Conservation (phyloP, 164 flowering plant genomes). For the Umbellularia californica region DNA sequence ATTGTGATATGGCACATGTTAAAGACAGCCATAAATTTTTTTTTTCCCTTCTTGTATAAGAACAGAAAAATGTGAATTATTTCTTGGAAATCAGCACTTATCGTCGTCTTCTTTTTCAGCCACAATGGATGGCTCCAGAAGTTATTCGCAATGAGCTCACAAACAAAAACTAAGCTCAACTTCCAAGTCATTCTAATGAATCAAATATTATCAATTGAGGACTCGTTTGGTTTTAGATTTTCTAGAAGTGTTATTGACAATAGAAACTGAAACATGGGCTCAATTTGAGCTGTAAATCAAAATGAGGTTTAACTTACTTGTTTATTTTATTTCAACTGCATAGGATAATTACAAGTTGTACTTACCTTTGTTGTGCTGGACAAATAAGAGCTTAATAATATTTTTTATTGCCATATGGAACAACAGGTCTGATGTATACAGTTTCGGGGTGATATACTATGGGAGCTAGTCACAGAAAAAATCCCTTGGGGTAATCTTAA, state of each 20-base stretch:
- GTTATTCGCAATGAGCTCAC: constrained; percentile 91
- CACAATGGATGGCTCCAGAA: constrained; percentile 99
- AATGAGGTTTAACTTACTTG: not conserved
- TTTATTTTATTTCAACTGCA: not conserved
- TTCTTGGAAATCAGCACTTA: not conserved
- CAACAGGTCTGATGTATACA: constrained; percentile 85
- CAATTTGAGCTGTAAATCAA: not conserved
- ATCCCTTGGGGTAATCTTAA: constrained; percentile 97
- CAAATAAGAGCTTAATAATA: not conserved
- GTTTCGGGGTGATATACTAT: constrained; percentile 88
- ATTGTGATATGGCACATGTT: too few relatives aligned
- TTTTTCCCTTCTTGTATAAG: not conserved
- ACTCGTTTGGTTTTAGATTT: not conserved
- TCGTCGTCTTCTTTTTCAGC: constrained; percentile 44
- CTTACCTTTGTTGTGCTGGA: too few relatives aligned
- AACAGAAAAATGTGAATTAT: not conserved
- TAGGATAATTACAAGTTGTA: not conserved
- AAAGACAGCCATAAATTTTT: too few relatives aligned
- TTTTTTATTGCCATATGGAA: not conserved
- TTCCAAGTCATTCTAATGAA: not conserved
- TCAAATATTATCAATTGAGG: not conserved
- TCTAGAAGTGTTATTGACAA: too few relatives aligned
- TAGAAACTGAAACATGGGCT: too few relatives aligned
- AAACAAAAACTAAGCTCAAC: constrained; percentile 81
- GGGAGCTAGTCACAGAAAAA: constrained; percentile 94